phyloP scores from a whole-genome alignment of 306 rosid species.

The Betula pendula region DNA sequence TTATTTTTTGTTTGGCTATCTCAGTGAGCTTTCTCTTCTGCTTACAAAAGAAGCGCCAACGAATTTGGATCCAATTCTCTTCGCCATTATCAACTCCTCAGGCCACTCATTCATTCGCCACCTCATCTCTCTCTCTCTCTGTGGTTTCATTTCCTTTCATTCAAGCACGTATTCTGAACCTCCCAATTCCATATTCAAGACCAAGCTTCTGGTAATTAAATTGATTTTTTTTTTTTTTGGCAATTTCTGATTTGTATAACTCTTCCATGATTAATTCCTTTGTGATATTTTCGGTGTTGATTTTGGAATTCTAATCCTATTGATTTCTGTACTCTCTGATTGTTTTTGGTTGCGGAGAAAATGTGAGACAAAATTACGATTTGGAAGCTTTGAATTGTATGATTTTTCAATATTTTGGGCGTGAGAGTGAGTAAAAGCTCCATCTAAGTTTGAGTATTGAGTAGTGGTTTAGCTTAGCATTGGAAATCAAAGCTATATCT shows the following conservation, averaged over 20 bases:
- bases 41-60: conserved; percentile 55
- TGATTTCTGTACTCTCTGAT: background rate
- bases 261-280: background rate
- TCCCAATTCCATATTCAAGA: background rate
- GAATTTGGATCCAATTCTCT: conserved; percentile 54
- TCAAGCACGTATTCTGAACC: background rate
- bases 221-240: background rate
- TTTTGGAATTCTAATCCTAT: background rate
- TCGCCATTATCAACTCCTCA: conserved; percentile 15
- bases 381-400: background rate
- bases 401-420: background rate
- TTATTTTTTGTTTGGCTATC: background rate
- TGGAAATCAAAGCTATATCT: background rate
- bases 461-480: background rate
- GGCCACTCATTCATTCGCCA: background rate
- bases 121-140: background rate
- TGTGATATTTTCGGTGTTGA: background rate
- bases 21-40: background rate
- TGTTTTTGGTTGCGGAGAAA: conserved; percentile 15
- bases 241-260: background rate
- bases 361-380: background rate
- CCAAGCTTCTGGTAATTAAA: background rate
- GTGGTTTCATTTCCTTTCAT: background rate
- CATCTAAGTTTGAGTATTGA: background rate
- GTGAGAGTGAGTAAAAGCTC: background rate